Evolutionary conservation across 139 green algal species (phyloP).

Genomic region (Chlamydomonas asymmetrica): DNA sequence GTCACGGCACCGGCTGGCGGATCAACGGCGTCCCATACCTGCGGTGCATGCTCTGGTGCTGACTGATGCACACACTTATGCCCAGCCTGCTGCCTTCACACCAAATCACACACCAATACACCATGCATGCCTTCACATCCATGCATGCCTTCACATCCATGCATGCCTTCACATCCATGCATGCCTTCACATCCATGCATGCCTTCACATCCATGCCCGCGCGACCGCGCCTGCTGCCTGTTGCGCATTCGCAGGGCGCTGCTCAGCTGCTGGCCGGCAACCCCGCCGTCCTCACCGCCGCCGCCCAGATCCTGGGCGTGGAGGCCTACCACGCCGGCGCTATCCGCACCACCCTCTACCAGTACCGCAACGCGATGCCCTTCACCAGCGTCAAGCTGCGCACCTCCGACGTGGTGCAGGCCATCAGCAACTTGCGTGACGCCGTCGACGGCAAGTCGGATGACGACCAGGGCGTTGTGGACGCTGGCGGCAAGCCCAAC

Average conservation of each 20-base stretch:
- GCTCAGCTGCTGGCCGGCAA: conserved; percentile 22
- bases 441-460: conserved; percentile 29
- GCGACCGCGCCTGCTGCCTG: no score
- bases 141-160: no score
- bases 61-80: no score
- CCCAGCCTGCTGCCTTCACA: no score
- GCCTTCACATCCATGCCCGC: no score
- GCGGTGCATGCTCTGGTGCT: no score
- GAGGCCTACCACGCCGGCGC: conserved; percentile 61
- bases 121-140: no score
- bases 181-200: no score
- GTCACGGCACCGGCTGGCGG: no score
- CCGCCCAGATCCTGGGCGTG: conserved; percentile 50
- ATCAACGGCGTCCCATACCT: no score
- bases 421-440: conserved; percentile 46
- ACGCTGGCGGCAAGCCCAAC: not conserved
- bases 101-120: no score
- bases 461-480: conserved; percentile 21
- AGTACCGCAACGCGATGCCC: not conserved
- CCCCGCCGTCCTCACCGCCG: conserved; percentile 25
- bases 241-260: conserved; percentile 27
- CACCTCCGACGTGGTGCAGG: conserved; percentile 18
- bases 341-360: conserved; percentile 34
- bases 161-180: no score
- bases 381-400: conserved; percentile 1